Evolutionary conservation across 2,329 filamentous ascomycete genomes (phyloP), one percentile per base, ranked within the genome.

Genomic region (Thielaviopsis cerberus): DNA sequence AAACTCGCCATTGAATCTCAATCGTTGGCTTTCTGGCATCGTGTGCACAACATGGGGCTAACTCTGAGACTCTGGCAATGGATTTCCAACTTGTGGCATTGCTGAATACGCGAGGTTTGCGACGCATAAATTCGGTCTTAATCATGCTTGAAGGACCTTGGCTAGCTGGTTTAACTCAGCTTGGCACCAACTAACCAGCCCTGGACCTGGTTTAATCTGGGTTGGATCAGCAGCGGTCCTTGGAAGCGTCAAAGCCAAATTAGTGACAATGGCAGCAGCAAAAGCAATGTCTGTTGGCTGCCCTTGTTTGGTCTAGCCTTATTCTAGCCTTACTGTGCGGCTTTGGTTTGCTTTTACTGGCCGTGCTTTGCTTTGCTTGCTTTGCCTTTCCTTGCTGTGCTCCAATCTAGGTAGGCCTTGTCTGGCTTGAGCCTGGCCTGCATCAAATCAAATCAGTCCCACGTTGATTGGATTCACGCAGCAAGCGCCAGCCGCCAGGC

Each of bases 51-150:
- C 37, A 22, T 48, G 41, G n/a, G 22, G 41, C 26, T 23, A 27
- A 30, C 25, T 55, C 23, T 48, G 22, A 45, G 34, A 30, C 56
- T 53, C 26, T 53, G 30, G 50, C n/a, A 50, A 51, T 57, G 50
- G 23, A 53, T 57, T 53, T 6, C n/a, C n/a, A 50, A 26, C 51
- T 53, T 30, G 51, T 53, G n/a, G 24, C 41, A 57, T 57, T 51
- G 56, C 30, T 57, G 51, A 48, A 53, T 34, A 48, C 27, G 34
- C 56, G 56, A 56, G 45, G 25, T 56, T 51, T 56, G 50, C 56
- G 25, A 53, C 30, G 45, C 50, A 17, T 48, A 48, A 48, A 48
- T 48, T 48, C 41, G 20, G 41, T 48, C 41, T 48, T 48, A 22
- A 22, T 48, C 41, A 20, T 48, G 41, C n/a, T 48, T 4, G 20